Base-by-base conservation (phyloP, 2,329 filamentous ascomycete genomes). In the Alternaria longipes region DNA sequence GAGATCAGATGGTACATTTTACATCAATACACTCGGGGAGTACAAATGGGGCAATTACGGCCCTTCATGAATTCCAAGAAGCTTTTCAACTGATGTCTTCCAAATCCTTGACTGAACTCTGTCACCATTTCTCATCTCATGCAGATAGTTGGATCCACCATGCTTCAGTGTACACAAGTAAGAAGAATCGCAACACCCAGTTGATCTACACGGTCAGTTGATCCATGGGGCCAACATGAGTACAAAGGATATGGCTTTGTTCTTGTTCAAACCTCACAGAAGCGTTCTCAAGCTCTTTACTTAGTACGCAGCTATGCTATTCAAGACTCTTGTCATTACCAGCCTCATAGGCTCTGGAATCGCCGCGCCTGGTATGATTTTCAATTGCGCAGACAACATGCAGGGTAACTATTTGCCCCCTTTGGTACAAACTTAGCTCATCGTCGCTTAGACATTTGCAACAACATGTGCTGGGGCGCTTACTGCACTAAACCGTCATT, bases 391-490 rank as follows among this genome's bases (percentile, higher is more conserved):
- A 20, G 50, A 53, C 38, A 41, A 42, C 7, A 26, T 53, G 6
- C 50, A 53, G 16, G 50, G 50, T 53, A 40, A 53, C 11, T 12
- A 5, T 16, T 7, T 18, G 8, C n/a, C 12, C 16, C 24, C 5
- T 18, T 4, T 4, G 2, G n/a, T 41, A 20, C 1, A 8, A 0
- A 22, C 26, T 22, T 40, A 12, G n/a, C 36, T 53, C 20, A 53
- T 18, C 16, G 12, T 30, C 1, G 24, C n/a, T 53, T 16, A 53
- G 50, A 53, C 8, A 30, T 53, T n/a, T 53, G 50, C 36, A 41
- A 53, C 24, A 53, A 53, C 24, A 53, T 53, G 50, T 53, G 50
- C 50, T 53, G 50, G 24, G 50, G 50, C n/a, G 50, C 36, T 53
- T 53, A 41, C 50, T 53, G 50, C 36, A 53, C 50, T 26, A n/a